Evolutionary conservation across 192 early-diverging fungal species (phyloP).

Genomic region (Dissophora ornata): DNA sequence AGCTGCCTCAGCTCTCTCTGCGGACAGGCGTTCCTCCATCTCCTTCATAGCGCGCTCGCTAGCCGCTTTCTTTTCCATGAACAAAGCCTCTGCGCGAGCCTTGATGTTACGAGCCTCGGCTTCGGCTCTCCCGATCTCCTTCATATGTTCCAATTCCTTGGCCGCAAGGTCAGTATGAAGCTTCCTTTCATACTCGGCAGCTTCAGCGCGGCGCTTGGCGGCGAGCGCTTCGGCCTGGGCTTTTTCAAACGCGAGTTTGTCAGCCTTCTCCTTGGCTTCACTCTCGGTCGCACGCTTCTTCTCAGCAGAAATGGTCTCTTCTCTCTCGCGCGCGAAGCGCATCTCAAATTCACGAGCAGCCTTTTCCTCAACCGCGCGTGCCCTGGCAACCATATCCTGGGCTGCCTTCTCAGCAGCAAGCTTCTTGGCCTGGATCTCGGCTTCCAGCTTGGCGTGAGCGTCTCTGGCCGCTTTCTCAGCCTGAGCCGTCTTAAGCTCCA

Average conservation of each 20-base stretch:
- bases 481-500: neutral
- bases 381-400: too few species aligned
- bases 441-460: neutral
- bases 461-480: neutral
- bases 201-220: constrained; percentile 1
- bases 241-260: constrained; percentile 5
- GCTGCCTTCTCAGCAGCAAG: too few species aligned
- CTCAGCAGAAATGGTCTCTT: constrained; percentile 11
- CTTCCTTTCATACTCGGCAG: constrained; percentile 17
- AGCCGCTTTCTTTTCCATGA: too few species aligned
- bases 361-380: too few species aligned
- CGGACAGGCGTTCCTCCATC: too few species aligned
- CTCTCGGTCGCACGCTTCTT: constrained; percentile 5
- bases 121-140: neutral
- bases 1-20: too few species aligned
- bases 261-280: constrained; percentile 13
- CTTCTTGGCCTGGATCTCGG: constrained; percentile 5
- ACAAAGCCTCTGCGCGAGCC: too few species aligned
- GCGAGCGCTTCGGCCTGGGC: neutral
- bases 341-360: too few species aligned
- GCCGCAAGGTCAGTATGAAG: neutral
- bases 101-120: neutral
- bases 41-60: too few species aligned
- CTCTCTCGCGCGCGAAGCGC: neutral
- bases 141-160: constrained; percentile 1